Evolutionary conservation across 2,329 filamentous ascomycete species (phyloP).

Genomic region (Venturia effusa): DNA sequence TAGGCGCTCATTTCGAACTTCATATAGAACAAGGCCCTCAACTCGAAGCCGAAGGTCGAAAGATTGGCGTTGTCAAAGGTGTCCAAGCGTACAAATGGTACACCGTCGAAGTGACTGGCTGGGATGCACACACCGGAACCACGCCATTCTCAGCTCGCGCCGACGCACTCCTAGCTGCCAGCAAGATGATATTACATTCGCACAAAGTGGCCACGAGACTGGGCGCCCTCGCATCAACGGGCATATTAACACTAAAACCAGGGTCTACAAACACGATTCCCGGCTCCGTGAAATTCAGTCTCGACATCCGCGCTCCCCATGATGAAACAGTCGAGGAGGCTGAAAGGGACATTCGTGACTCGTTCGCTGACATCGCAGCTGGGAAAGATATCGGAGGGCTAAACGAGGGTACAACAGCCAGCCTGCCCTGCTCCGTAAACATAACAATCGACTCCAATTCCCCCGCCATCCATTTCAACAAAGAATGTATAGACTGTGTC

Average conservation of each 20-base stretch:
- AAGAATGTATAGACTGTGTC: constrained; percentile 56
- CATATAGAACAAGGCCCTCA: constrained; percentile 62
- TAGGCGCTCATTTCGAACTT: constrained; percentile 20
- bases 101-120: constrained; percentile 52
- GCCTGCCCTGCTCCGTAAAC: constrained; percentile 41
- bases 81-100: constrained; percentile 70
- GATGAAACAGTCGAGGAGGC: constrained; percentile 47
- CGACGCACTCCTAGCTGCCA: constrained; percentile 58
- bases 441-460: constrained; percentile 54
- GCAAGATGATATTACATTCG: constrained; percentile 55
- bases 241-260: constrained; percentile 55
- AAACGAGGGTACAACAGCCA: constrained; percentile 33
- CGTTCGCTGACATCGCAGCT: constrained; percentile 49
- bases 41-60: constrained; percentile 51
- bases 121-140: constrained; percentile 65
- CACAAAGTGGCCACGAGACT: constrained; percentile 51
- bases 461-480: constrained; percentile 53
- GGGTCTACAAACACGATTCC: constrained; percentile 67
- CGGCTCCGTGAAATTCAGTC: constrained; percentile 53
- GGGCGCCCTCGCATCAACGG: constrained; percentile 55
- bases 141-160: constrained; percentile 56
- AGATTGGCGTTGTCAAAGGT: constrained; percentile 59
- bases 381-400: constrained; percentile 42
- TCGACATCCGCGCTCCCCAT: constrained; percentile 54
- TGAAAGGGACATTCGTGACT: constrained; percentile 43